Evolutionary conservation across 345 rosid species (phyloP), one percentile per base, ranked within the genome.

Genomic region (Eutrema japonicum): DNA sequence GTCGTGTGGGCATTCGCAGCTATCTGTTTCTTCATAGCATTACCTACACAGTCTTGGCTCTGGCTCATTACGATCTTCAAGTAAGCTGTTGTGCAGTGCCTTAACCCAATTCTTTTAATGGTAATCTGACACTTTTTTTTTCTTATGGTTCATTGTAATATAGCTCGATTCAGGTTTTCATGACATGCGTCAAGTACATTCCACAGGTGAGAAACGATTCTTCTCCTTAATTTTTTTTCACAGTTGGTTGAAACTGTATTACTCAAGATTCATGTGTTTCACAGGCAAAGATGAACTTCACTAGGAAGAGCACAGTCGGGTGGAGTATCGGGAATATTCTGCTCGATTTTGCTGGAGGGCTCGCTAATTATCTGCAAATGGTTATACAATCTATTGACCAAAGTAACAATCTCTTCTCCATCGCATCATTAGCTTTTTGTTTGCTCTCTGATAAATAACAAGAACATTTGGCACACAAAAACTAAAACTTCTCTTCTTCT

Each of bases 271-370:
- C 8, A 7, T 59, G 16, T 58, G 18, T 36, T 54, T 64, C 78
- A 37, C 79, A 93, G 98, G 97, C 89, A 3, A 63, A 79, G 63
- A 86, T 93, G 96, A 93, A 93, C 79, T 87, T 87, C 58, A 83
- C 72, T 72, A 83, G 89, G 71, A 91, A 93, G 75, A 93, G 98
- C 84, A 93, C 97, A 3, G 89, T 84, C 9, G 96, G 98, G 9
- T 91, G 92, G 83, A 91, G 98, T 78, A 91, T 93, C 6, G 98
- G 97, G 50, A 85, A 89, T 66, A 87, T 91, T 64, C 86, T 93
- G 64, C 96, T 93, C 4, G 98, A 93, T 83, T 91, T 93, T 79
- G 12, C 46, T 30, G 98, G 97, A 41, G 96, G 97, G 7, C 57
- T 86, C 22, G 79, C 94, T 55, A 93, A 81, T 71, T 91, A 86